phyloP scores from a whole-genome alignment of 371 early-diverging fungal species.

The Mortierella sp. region DNA sequence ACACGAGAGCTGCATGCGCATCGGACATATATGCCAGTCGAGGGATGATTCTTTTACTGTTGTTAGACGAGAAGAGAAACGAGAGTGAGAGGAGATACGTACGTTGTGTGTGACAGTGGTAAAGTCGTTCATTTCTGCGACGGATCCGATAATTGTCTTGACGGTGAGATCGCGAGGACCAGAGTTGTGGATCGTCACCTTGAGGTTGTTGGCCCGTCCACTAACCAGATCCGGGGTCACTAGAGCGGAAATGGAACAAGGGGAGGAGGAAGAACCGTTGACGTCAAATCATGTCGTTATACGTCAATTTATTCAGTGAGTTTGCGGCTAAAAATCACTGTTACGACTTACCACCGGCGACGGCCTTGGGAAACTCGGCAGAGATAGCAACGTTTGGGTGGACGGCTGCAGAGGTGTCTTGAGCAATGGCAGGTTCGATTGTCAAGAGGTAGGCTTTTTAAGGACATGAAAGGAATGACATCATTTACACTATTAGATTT shows the following conservation, averaged over 20 bases:
- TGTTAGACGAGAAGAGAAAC: not conserved
- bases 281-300: conserved; percentile 4
- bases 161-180: not conserved
- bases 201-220: conserved; percentile 9
- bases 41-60: not conserved
- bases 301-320: not conserved
- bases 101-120: conserved; percentile 6
- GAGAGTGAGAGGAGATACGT: not conserved
- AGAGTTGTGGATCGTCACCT: conserved; percentile 2
- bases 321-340: no score
- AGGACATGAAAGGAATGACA: not conserved
- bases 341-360: conserved; percentile 13
- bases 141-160: conserved; percentile 4
- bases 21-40: not conserved
- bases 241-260: not conserved
- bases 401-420: not conserved
- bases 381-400: conserved; percentile 6
- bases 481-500: not conserved
- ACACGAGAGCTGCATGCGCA: no score
- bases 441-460: conserved; percentile 7
- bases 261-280: not conserved
- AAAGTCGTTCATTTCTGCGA: conserved; percentile 13
- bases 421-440: not conserved
- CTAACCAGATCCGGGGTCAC: conserved; percentile 11
- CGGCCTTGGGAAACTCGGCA: conserved; percentile 16